Percentiles rank a stretch among this genome's conserved stretches.
Evolutionary conservation across 192 early-diverging fungal species (phyloP).

Genomic region (Coemansia furcata): DNA sequence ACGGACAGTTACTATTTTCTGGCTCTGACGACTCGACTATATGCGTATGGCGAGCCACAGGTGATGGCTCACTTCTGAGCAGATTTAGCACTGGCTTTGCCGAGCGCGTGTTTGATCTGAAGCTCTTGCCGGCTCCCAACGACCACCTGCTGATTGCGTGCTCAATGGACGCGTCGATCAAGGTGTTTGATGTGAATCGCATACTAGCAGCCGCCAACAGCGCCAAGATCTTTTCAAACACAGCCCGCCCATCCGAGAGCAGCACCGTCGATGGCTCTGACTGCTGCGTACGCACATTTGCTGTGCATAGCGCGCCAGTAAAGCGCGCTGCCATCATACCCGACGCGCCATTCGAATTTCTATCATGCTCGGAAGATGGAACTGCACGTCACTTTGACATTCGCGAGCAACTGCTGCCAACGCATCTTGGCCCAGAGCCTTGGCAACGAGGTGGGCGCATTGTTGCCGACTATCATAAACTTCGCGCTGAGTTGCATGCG

Average conservation of each 20-base stretch:
- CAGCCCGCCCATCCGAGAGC: background rate
- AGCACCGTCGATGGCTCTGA: conserved; percentile 6
- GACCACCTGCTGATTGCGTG: conserved; percentile 61
- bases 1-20: conserved; percentile 55
- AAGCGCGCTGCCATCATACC: conserved; percentile 53
- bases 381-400: conserved; percentile 60
- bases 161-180: conserved; percentile 61
- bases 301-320: conserved; percentile 52
- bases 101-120: conserved; percentile 78
- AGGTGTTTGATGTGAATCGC: conserved; percentile 51
- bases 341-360: conserved; percentile 53
- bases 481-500: conserved; percentile 52
- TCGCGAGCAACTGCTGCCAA: conserved; percentile 26
- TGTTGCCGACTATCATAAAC: conserved; percentile 52
- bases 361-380: conserved; percentile 62
- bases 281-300: conserved; percentile 47
- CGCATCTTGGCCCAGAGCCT: background rate
- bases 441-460: conserved; percentile 6
- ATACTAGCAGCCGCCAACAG: conserved; percentile 15
- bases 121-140: conserved; percentile 60
- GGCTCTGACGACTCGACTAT: conserved; percentile 64
- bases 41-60: conserved; percentile 55
- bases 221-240: background rate
- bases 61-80: conserved; percentile 39
- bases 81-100: conserved; percentile 59